A percentile compares a stretch with the other conserved stretches of the same genome.
Evolutionary conservation across 768 basidiomycete species (phyloP).

Genomic region (Scleroderma bovista): DNA sequence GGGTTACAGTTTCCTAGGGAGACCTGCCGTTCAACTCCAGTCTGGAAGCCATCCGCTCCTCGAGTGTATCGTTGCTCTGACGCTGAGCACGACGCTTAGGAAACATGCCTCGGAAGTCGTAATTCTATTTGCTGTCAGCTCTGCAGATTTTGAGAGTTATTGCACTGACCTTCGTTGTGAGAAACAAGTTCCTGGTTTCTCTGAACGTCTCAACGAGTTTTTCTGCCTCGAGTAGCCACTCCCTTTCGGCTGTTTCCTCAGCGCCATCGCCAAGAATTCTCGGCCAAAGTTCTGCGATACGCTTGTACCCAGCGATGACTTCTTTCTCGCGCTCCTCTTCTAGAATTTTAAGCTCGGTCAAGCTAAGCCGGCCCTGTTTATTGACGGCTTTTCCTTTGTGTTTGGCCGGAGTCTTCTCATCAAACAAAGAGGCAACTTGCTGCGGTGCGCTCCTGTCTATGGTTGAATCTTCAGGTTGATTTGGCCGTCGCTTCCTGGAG

Average conservation of each 20-base stretch:
- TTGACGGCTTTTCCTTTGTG: slow-evolving; percentile 33
- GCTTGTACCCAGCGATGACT: slow-evolving; percentile 50
- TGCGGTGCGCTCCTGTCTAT: slow-evolving; percentile 12
- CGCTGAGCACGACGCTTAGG: slow-evolving; percentile 40
- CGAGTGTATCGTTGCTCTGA: slow-evolving; percentile 46
- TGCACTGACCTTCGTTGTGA: slow-evolving; percentile 64
- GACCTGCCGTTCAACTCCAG: slow-evolving; percentile 65
- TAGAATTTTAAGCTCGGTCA: slow-evolving; percentile 52
- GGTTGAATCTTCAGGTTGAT: slow-evolving; percentile 14
- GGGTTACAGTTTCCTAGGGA: neutral
- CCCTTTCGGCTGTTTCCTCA: slow-evolving; percentile 48
- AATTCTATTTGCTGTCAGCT: slow-evolving; percentile 28
- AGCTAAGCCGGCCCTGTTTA: slow-evolving; percentile 41
- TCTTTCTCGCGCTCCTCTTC: slow-evolving; percentile 61
- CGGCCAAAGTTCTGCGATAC: slow-evolving; percentile 60
- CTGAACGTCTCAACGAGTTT: slow-evolving; percentile 85
- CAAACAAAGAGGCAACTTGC: slow-evolving; percentile 52
- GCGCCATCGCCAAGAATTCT: slow-evolving; percentile 40
- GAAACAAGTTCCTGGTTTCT: slow-evolving; percentile 79
- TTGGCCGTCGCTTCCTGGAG: slow-evolving; percentile 41
- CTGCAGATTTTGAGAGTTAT: slow-evolving; percentile 12
- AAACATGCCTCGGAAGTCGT: slow-evolving; percentile 68
- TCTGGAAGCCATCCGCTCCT: slow-evolving; percentile 71
- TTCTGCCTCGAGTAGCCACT: slow-evolving; percentile 83
- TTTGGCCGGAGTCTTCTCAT: slow-evolving; percentile 43